Percentiles rank a stretch among this genome's conserved stretches.
Conservation (phyloP, 495 filamentous ascomycete genomes). For the Mytilinidion resinicola region DNA sequence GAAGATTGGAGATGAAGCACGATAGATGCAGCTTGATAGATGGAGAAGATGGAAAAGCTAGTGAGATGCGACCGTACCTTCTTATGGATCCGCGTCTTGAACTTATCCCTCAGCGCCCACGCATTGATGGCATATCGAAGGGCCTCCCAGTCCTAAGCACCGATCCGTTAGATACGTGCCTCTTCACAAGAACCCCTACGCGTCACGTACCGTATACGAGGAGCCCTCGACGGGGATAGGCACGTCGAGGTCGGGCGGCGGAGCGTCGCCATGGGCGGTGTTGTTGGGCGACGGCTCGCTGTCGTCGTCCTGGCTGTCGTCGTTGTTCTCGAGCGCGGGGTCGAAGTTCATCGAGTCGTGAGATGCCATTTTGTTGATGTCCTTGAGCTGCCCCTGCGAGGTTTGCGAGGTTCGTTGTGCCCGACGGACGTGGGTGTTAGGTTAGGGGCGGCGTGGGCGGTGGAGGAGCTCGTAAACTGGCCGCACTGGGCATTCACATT, state of each 20-base stretch:
- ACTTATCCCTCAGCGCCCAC: slow-evolving; percentile 12
- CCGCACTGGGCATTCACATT: too few relatives aligned
- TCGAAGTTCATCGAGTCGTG: background rate
- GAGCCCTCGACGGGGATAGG: background rate
- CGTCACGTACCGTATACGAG: background rate
- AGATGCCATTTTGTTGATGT: background rate
- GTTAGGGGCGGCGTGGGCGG: too few relatives aligned
- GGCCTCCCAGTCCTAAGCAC: background rate
- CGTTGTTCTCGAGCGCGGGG: background rate
- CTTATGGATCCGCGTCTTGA: slow-evolving; percentile 6
- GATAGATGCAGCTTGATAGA: too few relatives aligned
- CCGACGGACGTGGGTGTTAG: too few relatives aligned
- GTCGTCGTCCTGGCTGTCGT: background rate
- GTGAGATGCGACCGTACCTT: background rate
- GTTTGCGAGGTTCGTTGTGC: background rate
- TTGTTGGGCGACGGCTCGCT: background rate
- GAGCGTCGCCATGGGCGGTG: background rate
- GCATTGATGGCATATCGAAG: slow-evolving; percentile 9
- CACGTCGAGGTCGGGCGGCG: slow-evolving; percentile 4
- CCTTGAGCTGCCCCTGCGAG: background rate
- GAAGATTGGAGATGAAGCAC: too few relatives aligned
- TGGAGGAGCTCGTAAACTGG: too few relatives aligned
- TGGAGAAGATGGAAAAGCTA: too few relatives aligned
- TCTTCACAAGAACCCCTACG: background rate
- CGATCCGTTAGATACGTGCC: background rate